phyloP scores from a whole-genome alignment of 495 filamentous ascomycete species.

The Hamigera avellanea region DNA sequence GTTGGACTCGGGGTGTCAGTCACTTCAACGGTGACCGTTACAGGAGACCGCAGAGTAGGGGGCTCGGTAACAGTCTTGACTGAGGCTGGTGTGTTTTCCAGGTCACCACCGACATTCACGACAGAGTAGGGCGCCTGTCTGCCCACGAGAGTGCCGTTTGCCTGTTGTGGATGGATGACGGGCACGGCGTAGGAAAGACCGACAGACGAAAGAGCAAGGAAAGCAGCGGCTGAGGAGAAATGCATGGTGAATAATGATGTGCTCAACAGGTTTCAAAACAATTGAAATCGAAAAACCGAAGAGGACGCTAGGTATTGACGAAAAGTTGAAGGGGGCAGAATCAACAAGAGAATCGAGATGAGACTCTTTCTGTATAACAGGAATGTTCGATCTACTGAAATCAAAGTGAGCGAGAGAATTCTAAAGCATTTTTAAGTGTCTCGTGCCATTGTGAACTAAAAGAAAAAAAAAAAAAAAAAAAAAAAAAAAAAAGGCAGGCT shows the following conservation, averaged over 20 bases:
- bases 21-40: background rate
- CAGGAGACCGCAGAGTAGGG: background rate
- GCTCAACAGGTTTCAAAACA: no score
- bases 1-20: background rate
- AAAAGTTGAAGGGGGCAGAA: no score
- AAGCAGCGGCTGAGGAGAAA: constrained; percentile 15
- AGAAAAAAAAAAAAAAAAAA: no score
- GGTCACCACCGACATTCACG: constrained; percentile 34
- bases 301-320: no score
- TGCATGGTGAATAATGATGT: constrained; percentile 21
- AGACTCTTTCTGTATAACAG: no score
- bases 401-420: no score
- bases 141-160: constrained; percentile 16
- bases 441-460: no score
- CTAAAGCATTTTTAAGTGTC: no score
- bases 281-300: no score
- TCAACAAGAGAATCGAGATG: no score
- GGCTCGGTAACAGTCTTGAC: constrained; percentile 18
- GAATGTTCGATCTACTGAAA: no score
- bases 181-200: constrained; percentile 22
- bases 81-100: constrained; percentile 12
- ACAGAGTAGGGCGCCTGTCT: constrained; percentile 29
- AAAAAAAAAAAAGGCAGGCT: no score
- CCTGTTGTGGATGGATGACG: constrained; percentile 13
- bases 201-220: constrained; percentile 21